These are phyloP conservation scores for Fonsecaea multimorphosa DNA, from an alignment of 2,329 filamentous ascomycete species.

Conservation along the genomic window DNA sequence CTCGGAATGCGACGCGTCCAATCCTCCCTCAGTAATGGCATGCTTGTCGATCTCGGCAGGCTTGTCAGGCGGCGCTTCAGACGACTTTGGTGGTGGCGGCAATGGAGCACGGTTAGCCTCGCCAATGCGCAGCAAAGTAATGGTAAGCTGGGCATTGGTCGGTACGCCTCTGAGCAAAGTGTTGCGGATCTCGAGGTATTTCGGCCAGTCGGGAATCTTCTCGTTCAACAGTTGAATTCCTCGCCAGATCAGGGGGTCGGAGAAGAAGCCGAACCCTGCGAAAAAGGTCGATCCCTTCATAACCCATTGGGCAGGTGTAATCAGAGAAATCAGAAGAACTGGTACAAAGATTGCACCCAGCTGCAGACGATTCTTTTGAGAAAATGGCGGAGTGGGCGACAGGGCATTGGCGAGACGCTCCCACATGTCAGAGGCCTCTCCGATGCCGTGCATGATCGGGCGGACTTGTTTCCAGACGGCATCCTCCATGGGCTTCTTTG, in stretches of 20 bases:
- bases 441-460: conserved; percentile 71
- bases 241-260: conserved; percentile 72
- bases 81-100: conserved; percentile 63
- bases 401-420: conserved; percentile 67
- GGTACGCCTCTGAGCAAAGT: conserved; percentile 81
- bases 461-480: conserved; percentile 79
- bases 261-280: conserved; percentile 78
- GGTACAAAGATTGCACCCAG: conserved; percentile 62
- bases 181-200: conserved; percentile 72
- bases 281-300: conserved; percentile 70
- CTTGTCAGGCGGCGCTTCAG: conserved; percentile 55
- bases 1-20: conserved; percentile 69
- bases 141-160: conserved; percentile 81
- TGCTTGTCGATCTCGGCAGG: conserved; percentile 60
- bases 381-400: conserved; percentile 69
- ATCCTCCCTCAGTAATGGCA: conserved; percentile 60
- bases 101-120: conserved; percentile 81
- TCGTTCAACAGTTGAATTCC: conserved; percentile 58
- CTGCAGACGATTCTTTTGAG: conserved; percentile 60
- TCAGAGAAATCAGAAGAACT: conserved; percentile 58
- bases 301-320: conserved; percentile 65
- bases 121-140: conserved; percentile 80
- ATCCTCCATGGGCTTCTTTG: conserved; percentile 76
- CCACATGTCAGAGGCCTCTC: conserved; percentile 66
- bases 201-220: conserved; percentile 73